Conservation (phyloP, 306 rosid species). For the Acmispon strigosus region DNA sequence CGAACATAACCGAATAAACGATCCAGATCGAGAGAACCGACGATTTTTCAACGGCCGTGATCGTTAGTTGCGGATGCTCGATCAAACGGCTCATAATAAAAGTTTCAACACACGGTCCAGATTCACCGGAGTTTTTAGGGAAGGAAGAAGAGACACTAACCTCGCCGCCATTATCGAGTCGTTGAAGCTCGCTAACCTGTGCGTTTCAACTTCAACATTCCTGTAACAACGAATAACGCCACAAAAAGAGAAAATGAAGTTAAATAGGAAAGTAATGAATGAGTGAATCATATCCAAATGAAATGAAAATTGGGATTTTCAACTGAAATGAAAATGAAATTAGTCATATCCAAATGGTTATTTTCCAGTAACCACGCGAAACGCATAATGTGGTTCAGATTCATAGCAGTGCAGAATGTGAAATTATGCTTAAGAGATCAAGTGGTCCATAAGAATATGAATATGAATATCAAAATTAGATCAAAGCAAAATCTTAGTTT, state of each 20-base stretch:
- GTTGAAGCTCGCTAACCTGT: constrained; percentile 53
- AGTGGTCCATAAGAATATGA: background rate
- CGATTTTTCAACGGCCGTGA: constrained; percentile 41
- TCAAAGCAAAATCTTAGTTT: background rate
- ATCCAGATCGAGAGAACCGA: constrained; percentile 52
- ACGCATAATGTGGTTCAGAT: background rate
- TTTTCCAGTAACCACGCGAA: background rate
- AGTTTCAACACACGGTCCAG: constrained; percentile 26
- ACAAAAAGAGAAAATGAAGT: background rate
- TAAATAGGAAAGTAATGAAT: background rate
- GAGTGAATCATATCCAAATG: too few relatives aligned
- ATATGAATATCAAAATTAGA: background rate
- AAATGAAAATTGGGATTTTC: background rate
- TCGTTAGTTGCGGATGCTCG: constrained; percentile 6
- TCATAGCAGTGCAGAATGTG: background rate
- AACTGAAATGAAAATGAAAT: too few relatives aligned
- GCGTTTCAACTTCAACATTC: constrained; percentile 35
- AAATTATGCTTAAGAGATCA: background rate
- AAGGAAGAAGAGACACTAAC: constrained; percentile 23
- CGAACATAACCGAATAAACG: constrained; percentile 57
- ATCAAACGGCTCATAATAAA: constrained; percentile 31
- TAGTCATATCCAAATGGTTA: too few relatives aligned
- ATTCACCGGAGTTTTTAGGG: constrained; percentile 6
- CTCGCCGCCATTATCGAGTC: constrained; percentile 79
- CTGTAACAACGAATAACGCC: constrained; percentile 21